A percentile compares a stretch with the other conserved stretches of the same genome.
These are phyloP conservation scores for Chernovozyma aurita DNA, from an alignment of 1,139 yeast genomes.

Conservation along the genomic window DNA sequence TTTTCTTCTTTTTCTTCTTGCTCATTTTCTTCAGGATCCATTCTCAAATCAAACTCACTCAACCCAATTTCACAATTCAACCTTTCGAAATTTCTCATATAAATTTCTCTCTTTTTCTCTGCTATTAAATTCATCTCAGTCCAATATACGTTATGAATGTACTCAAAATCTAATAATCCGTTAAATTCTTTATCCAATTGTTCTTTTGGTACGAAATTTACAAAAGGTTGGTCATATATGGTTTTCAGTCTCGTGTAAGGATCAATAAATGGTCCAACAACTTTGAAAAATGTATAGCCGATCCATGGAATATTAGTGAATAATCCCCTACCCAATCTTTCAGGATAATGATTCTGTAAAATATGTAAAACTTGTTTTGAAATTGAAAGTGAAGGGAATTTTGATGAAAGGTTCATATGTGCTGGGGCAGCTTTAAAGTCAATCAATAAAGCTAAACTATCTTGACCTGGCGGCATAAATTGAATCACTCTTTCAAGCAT, in stretches of 20 bases:
- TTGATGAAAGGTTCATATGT: slow-evolving; percentile 34
- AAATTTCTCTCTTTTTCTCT: slow-evolving; percentile 47
- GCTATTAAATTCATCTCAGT: slow-evolving; percentile 59
- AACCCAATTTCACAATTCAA: slow-evolving; percentile 74
- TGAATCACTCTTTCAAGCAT: slow-evolving; percentile 89
- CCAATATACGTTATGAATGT: slow-evolving; percentile 81
- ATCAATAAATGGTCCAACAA: slow-evolving; percentile 91
- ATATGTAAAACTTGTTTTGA: slow-evolving; percentile 80
- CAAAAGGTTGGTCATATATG: slow-evolving; percentile 84
- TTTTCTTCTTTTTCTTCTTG: not conserved
- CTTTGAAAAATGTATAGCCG: slow-evolving; percentile 83
- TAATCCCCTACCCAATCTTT: slow-evolving; percentile 85
- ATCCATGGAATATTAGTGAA: slow-evolving; percentile 90
- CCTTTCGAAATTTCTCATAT: slow-evolving; percentile 57
- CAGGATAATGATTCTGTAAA: slow-evolving; percentile 94
- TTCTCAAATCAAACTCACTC: slow-evolving; percentile 47
- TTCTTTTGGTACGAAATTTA: slow-evolving; percentile 70
- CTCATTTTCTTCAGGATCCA: slow-evolving; percentile 6
- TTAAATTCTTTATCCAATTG: slow-evolving; percentile 84
- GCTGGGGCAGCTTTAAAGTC: slow-evolving; percentile 71
- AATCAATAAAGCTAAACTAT: slow-evolving; percentile 79
- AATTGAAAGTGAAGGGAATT: slow-evolving; percentile 40
- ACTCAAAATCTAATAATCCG: slow-evolving; percentile 78
- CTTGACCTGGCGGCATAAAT: slow-evolving; percentile 95
- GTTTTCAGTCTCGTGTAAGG: slow-evolving; percentile 91